Conservation (phyloP, 805 yeast species). For the Naumovozyma baii region DNA sequence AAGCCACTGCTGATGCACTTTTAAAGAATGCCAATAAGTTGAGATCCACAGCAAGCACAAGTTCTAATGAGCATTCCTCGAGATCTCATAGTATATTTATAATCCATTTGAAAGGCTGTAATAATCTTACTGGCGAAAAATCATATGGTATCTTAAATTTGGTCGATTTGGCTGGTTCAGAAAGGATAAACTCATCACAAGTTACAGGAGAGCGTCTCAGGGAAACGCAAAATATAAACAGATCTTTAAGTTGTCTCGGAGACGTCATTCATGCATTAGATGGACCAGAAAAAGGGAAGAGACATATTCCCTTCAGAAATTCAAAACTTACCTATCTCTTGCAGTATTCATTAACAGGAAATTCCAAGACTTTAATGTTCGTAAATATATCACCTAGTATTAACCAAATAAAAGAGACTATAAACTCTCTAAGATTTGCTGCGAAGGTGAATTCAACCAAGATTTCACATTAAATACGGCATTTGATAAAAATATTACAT, state of each 20-base stretch:
- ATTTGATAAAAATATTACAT: neutral
- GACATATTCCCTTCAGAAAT: constrained; percentile 88
- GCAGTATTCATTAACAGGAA: constrained; percentile 76
- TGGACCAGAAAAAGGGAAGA: constrained; percentile 29
- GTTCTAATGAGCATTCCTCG: constrained; percentile 74
- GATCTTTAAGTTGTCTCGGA: constrained; percentile 77
- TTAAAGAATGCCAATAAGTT: constrained; percentile 48
- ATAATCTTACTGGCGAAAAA: constrained; percentile 38
- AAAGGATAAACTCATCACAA: constrained; percentile 64
- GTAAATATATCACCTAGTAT: constrained; percentile 71
- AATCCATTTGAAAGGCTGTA: constrained; percentile 47
- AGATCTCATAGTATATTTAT: constrained; percentile 83
- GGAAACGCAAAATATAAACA: constrained; percentile 85
- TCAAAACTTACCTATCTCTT: constrained; percentile 82
- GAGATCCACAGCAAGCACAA: constrained; percentile 74
- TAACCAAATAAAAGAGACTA: constrained; percentile 60
- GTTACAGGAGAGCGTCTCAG: constrained; percentile 70
- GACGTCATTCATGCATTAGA: constrained; percentile 76
- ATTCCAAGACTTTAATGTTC: constrained; percentile 86
- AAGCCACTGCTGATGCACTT: constrained; percentile 40
- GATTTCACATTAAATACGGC: constrained; percentile 7
- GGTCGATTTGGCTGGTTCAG: constrained; percentile 92
- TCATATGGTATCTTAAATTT: constrained; percentile 60
- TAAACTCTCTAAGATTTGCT: constrained; percentile 84
- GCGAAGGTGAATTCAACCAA: constrained; percentile 62